phyloP scores from a whole-genome alignment of 2,329 filamentous ascomycete species.

The Penicillium thymicola region DNA sequence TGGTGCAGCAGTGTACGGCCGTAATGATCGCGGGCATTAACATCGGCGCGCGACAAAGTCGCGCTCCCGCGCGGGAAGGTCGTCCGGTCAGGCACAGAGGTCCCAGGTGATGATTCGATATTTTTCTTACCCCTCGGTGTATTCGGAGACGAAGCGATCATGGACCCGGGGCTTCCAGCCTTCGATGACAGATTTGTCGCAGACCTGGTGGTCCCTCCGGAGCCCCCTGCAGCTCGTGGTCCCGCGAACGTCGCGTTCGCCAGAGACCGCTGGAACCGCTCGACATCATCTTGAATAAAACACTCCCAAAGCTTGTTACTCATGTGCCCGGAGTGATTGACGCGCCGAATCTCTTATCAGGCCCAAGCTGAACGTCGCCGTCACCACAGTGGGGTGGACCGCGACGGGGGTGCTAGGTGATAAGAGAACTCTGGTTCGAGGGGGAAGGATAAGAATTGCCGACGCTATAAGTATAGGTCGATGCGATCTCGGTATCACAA shows the following conservation, averaged over 20 bases:
- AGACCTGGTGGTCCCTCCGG: slow-evolving; percentile 21
- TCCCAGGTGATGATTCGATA: slow-evolving; percentile 46
- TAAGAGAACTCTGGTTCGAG: slow-evolving; percentile 27
- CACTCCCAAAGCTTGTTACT: slow-evolving; percentile 96
- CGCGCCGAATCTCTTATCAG: slow-evolving; percentile 45
- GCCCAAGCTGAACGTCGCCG: slow-evolving; percentile 76
- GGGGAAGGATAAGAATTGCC: slow-evolving; percentile 4
- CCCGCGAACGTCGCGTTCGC: slow-evolving; percentile 56
- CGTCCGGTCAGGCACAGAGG: slow-evolving; percentile 43
- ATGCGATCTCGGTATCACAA: slow-evolving; percentile 14
- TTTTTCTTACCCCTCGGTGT: slow-evolving; percentile 50
- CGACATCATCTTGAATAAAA: slow-evolving; percentile 97
- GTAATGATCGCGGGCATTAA: slow-evolving; percentile 79
- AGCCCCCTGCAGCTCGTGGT: slow-evolving; percentile 27
- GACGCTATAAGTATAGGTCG: slow-evolving; percentile 9
- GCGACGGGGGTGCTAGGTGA: slow-evolving; percentile 66
- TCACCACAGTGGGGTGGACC: slow-evolving; percentile 76
- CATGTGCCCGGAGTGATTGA: slow-evolving; percentile 61
- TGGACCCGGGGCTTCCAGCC: slow-evolving; percentile 29
- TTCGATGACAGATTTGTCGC: slow-evolving; percentile 20
- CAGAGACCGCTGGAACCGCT: slow-evolving; percentile 86
- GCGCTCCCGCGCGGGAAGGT: slow-evolving; percentile 20
- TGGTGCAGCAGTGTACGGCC: slow-evolving; percentile 83
- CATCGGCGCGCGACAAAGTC: slow-evolving; percentile 59
- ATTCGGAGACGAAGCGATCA: slow-evolving; percentile 32